Conservation (phyloP, 257 asterid species). For the Solanum lycopersicoides region DNA sequence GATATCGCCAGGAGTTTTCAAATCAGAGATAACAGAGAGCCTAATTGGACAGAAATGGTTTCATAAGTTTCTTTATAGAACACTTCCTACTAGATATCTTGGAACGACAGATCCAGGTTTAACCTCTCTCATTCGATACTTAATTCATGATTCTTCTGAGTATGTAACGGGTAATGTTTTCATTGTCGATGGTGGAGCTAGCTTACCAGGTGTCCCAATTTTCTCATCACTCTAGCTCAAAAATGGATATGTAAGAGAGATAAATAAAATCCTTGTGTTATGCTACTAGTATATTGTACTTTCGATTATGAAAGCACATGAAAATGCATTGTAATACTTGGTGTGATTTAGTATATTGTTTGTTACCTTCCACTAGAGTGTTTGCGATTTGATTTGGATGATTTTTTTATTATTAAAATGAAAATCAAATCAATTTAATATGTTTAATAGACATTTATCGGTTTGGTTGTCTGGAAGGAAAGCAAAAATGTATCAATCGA, state of each 20-base stretch:
- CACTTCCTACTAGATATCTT: conserved; percentile 1
- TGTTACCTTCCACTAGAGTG: neutral
- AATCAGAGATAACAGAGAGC: conserved; percentile 21
- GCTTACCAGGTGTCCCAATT: conserved; percentile 24
- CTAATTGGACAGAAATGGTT: conserved; percentile 19
- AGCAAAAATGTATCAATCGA: too few relatives aligned
- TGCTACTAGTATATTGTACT: neutral
- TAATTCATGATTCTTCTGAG: conserved; percentile 26
- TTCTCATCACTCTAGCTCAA: conserved; percentile 16
- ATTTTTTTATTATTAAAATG: too few relatives aligned
- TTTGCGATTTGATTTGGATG: neutral
- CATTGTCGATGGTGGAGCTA: conserved; percentile 27
- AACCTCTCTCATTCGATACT: conserved; percentile 22
- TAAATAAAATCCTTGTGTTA: neutral
- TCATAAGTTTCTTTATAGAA: conserved; percentile 4
- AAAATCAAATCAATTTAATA: too few relatives aligned
- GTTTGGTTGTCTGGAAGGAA: too few relatives aligned
- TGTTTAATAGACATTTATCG: too few relatives aligned
- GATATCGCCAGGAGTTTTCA: conserved; percentile 25
- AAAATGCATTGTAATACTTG: neutral
- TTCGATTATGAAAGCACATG: rapidly evolving
- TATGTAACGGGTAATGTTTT: conserved; percentile 29
- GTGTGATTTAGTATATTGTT: too few relatives aligned
- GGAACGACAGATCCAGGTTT: conserved; percentile 25
- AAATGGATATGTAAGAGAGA: neutral